Conservation (phyloP, 495 filamentous ascomycete species). For the Penicillium arizonense region DNA sequence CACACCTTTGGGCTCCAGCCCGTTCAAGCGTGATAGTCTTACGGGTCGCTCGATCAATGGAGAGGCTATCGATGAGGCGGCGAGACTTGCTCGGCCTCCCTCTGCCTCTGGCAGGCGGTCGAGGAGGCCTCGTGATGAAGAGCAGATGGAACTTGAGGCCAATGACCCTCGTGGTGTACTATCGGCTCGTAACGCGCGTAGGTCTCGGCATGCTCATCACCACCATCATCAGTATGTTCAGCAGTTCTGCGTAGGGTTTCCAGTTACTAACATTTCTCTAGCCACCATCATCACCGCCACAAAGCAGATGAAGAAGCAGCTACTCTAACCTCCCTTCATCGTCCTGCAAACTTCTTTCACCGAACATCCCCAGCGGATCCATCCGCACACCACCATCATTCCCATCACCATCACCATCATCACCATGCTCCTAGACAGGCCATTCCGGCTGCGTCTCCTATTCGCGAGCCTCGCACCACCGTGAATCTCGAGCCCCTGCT, state of each 20-base stretch:
- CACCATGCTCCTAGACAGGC: conserved; percentile 41
- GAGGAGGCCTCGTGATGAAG: conserved; percentile 53
- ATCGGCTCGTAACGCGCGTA: conserved; percentile 54
- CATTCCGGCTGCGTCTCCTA: conserved; percentile 36
- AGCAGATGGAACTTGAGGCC: conserved; percentile 60
- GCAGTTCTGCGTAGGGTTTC: conserved; percentile 5
- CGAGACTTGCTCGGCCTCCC: conserved; percentile 41
- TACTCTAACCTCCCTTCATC: conserved; percentile 35
- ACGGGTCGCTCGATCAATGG: conserved; percentile 36
- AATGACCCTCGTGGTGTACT: conserved; percentile 57
- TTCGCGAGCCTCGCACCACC: conserved; percentile 60
- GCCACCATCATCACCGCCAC: conserved; percentile 76
- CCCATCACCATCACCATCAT: conserved; percentile 59
- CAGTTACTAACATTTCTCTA: conserved; percentile 33
- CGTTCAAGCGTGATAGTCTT: conserved; percentile 48
- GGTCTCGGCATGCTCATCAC: conserved; percentile 54
- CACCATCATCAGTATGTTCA: conserved; percentile 60
- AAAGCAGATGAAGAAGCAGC: conserved; percentile 62
- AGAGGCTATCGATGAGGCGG: conserved; percentile 29
- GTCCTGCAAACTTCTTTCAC: conserved; percentile 31
- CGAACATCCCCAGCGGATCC: conserved; percentile 35
- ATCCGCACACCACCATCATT: conserved; percentile 53
- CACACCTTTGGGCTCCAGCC: conserved; percentile 57
- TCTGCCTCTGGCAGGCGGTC: conserved; percentile 58
- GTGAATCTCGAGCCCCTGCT: conserved; percentile 67